Conservation (phyloP, 352 stramenopile genomes). For the Globisporangium nagaii region DNA sequence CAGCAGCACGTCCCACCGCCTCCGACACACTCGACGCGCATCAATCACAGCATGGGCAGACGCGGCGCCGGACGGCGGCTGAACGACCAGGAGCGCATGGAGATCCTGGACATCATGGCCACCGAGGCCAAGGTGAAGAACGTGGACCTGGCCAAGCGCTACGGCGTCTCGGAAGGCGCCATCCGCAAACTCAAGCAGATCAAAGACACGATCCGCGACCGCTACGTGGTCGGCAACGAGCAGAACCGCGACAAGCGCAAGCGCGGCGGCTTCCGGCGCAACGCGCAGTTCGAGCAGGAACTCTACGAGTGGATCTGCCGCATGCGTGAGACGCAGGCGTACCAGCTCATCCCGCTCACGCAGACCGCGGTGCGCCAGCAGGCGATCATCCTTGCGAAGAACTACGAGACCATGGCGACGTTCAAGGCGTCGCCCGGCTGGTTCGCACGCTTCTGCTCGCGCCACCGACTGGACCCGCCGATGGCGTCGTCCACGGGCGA, state of each 20-base stretch:
- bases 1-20: too few relatives aligned
- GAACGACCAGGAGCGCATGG: constrained; percentile 88
- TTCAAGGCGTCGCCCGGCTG: constrained; percentile 86
- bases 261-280: constrained; percentile 75
- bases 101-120: constrained; percentile 81
- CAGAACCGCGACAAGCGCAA: constrained; percentile 86
- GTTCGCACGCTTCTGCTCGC: constrained; percentile 86
- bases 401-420: constrained; percentile 77
- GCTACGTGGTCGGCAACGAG: constrained; percentile 80
- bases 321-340: constrained; percentile 76
- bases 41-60: constrained; percentile 41
- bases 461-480: constrained; percentile 70
- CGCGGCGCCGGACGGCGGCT: constrained; percentile 71
- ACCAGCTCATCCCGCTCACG: constrained; percentile 80
- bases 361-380: constrained; percentile 81
- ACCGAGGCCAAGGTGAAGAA: constrained; percentile 84
- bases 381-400: constrained; percentile 77
- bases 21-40: too few relatives aligned
- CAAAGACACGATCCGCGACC: constrained; percentile 77
- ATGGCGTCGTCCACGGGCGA: constrained; percentile 15
- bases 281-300: constrained; percentile 81
- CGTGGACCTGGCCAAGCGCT: constrained; percentile 78
- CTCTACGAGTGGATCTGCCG: constrained; percentile 83
- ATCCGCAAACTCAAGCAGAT: constrained; percentile 89
- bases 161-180: constrained; percentile 80